These are phyloP conservation scores for Colletotrichum sp. DNA, from an alignment of 2,329 filamentous ascomycete genomes.

Conservation along the genomic window DNA sequence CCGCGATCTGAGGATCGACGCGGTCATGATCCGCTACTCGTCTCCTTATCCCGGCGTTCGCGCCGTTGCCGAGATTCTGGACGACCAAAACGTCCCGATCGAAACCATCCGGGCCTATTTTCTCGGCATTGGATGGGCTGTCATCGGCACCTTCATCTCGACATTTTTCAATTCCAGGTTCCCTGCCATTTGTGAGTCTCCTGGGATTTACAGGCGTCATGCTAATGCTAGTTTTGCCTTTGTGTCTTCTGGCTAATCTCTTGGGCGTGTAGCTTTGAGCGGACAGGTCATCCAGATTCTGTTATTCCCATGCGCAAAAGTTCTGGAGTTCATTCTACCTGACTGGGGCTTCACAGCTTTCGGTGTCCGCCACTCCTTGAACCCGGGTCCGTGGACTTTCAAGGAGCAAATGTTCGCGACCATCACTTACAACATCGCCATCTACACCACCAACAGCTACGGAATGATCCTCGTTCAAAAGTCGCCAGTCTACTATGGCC, in stretches of 20 bases:
- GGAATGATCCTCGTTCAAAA: conserved; percentile 39
- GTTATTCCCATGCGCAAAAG: conserved; percentile 50
- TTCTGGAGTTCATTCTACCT: conserved; percentile 47
- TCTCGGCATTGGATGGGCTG: conserved; percentile 42
- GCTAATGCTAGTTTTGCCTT: not conserved
- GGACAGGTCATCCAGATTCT: conserved; percentile 49
- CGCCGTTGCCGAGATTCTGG: conserved; percentile 41
- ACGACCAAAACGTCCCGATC: conserved; percentile 38
- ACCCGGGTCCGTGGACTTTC: conserved; percentile 46
- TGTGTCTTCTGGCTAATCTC: not conserved
- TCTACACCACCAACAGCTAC: conserved; percentile 39
- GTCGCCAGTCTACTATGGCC: conserved; percentile 43
- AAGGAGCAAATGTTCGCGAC: conserved; percentile 49
- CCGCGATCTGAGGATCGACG: conserved; percentile 45
- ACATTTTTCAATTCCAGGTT: conserved; percentile 47
- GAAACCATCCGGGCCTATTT: conserved; percentile 49
- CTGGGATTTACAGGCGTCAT: not conserved
- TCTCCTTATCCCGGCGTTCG: conserved; percentile 48
- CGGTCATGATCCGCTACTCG: conserved; percentile 43
- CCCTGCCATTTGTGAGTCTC: conserved; percentile 37
- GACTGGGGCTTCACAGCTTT: conserved; percentile 48
- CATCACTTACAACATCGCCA: conserved; percentile 42
- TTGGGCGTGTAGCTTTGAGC: conserved; percentile 28
- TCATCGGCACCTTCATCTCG: conserved; percentile 43
- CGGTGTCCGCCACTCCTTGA: conserved; percentile 36